Evolutionary conservation across 1,284 basidiomycete species (phyloP), one percentile per base, ranked within the genome.

Genomic region (Cutaneotrichosporon mucoides): DNA sequence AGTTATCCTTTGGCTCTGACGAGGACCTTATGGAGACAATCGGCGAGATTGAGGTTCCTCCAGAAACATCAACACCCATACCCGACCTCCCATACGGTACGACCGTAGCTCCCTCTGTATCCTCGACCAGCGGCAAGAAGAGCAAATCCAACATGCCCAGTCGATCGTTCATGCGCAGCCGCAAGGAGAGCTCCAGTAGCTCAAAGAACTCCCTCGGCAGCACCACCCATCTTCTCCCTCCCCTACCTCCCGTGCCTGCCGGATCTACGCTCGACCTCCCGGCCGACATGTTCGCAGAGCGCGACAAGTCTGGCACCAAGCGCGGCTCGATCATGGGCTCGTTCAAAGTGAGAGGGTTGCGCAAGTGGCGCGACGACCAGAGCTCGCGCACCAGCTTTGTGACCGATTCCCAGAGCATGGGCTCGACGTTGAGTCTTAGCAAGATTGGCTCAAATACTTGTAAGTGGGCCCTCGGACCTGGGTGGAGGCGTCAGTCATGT

Each of bases 11-110:
- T 56, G 71, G 69, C 11, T 69, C 69, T 8, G 70, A 73, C 53
- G 72, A 74, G 53, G 72, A 74, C 56, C 61, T 69, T 13, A 58
- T 74, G 54, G 70, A 69, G 44, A 63, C 68, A 10, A 66, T 73
- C 12, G 72, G 72, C 13, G 72, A 72, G 43, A 62, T 64, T 16
- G 41, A 54, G 2, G n/a, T 65, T 4, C 60, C 57, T 24, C 24
- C 24, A 24, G 24, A 24, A 24, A 1, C 41, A 40, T 11, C 36
- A 41, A 42, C 12, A 15, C 16, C 44, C 11, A 7, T 16, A 42
- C 24, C 15, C 6, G 47, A 35, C 16, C 35, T 13, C 36, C 33
- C 24, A 24, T 24, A 24, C 24, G 24, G 24, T 24, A 24, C 24
- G 24, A 24, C 24, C 24, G 24, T 24, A 24, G 12, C 24, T 9